These are phyloP conservation scores for Curvularia eragrostidis DNA, from an alignment of 2,329 filamentous ascomycete genomes.

Conservation along the genomic window DNA sequence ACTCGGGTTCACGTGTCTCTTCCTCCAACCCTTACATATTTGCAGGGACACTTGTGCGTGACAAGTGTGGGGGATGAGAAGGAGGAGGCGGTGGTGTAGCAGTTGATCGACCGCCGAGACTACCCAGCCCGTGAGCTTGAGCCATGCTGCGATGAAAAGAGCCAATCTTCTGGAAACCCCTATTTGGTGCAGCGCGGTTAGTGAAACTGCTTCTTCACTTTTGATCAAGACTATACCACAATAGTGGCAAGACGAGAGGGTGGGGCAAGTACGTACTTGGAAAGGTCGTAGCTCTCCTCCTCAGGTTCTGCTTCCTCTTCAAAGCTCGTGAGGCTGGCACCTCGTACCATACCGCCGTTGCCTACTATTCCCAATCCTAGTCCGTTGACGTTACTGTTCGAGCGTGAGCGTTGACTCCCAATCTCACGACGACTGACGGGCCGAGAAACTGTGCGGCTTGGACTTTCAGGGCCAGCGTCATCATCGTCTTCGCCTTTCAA, in stretches of 20 bases:
- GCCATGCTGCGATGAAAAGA: constrained; percentile 52
- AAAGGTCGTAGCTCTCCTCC: constrained; percentile 57
- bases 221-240: not conserved
- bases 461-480: constrained; percentile 44
- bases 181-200: constrained; percentile 32
- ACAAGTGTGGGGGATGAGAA: not conserved
- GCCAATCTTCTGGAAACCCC: constrained; percentile 59
- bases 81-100: constrained; percentile 24
- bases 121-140: constrained; percentile 39
- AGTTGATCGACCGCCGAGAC: constrained; percentile 15
- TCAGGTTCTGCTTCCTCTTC: constrained; percentile 53
- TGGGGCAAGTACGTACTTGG: constrained; percentile 51
- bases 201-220: not conserved
- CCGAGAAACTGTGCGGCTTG: constrained; percentile 44
- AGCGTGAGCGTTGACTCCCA: constrained; percentile 36
- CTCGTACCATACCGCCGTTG: constrained; percentile 45
- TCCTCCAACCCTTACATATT: constrained; percentile 26
- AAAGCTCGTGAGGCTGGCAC: constrained; percentile 45
- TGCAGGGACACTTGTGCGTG: constrained; percentile 33
- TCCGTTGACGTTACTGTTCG: constrained; percentile 42
- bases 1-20: not conserved
- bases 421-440: constrained; percentile 45
- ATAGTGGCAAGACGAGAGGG: not conserved
- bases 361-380: constrained; percentile 29
- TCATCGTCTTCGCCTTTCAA: constrained; percentile 45